Evolutionary conservation across 1,284 basidiomycete species (phyloP).

Genomic region (Mycosarcoma mackinlayi): DNA sequence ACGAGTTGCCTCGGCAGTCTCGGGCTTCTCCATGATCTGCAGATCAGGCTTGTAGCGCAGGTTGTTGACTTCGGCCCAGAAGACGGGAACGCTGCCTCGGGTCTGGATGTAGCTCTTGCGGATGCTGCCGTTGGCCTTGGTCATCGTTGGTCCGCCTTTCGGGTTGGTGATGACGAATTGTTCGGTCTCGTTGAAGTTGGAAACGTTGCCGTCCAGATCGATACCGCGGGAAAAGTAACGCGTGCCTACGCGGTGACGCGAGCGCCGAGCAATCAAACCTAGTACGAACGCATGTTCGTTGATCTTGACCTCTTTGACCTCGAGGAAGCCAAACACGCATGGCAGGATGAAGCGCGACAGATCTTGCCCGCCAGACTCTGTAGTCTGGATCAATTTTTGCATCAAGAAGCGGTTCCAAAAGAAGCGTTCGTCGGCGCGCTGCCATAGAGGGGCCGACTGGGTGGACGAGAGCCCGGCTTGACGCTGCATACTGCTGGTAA

Average conservation of each 20-base stretch:
- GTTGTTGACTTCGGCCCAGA: conserved; percentile 97
- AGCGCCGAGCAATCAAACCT: conserved; percentile 89
- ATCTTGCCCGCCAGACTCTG: conserved; percentile 72
- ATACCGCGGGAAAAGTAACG: conserved; percentile 96
- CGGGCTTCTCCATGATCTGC: conserved; percentile 90
- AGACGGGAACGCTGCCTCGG: conserved; percentile 91
- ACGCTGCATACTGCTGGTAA: conserved; percentile 87
- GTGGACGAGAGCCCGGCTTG: conserved; percentile 74
- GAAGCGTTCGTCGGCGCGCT: conserved; percentile 87
- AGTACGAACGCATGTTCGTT: conserved; percentile 84
- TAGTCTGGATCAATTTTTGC: conserved; percentile 50
- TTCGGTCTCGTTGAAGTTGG: conserved; percentile 71
- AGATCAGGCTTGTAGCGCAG: conserved; percentile 96
- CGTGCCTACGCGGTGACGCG: conserved; percentile 92
- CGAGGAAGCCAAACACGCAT: conserved; percentile 74
- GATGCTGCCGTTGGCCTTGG: conserved; percentile 72
- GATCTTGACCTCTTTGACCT: conserved; percentile 81
- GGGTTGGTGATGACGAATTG: conserved; percentile 73
- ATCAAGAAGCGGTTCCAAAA: conserved; percentile 90
- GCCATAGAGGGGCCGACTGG: conserved; percentile 75
- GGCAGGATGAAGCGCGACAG: conserved; percentile 86
- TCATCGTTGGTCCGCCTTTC: conserved; percentile 61
- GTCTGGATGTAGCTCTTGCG: conserved; percentile 84
- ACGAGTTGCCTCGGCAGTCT: conserved; percentile 79
- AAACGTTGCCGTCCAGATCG: conserved; percentile 74